These are phyloP conservation scores for Salicornia ramosissima DNA, from an alignment of 148 eudicot genomes.

Conservation along the genomic window DNA sequence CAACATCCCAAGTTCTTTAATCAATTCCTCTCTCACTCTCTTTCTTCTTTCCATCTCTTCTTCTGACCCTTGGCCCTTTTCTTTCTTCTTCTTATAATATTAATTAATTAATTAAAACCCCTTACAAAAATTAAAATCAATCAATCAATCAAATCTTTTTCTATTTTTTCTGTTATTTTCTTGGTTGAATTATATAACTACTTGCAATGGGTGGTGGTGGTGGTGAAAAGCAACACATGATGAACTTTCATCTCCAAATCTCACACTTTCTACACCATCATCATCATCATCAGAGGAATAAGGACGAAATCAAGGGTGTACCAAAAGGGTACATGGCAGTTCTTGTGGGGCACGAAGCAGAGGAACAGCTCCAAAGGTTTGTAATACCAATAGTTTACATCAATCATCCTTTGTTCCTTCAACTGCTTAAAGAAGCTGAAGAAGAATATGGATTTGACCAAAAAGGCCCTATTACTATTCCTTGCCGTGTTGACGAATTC, in stretches of 20 bases:
- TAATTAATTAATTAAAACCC: too few relatives aligned
- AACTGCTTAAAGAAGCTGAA: slow-evolving; percentile 74
- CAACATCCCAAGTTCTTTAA: slow-evolving; percentile 73
- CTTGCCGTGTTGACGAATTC: slow-evolving; percentile 84
- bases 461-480: slow-evolving; percentile 73
- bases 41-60: slow-evolving; percentile 64
- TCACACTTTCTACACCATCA: slow-evolving; percentile 37
- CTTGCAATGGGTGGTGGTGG: slow-evolving; percentile 45
- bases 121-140: too few relatives aligned
- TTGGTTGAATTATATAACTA: too few relatives aligned
- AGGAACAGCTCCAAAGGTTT: slow-evolving; percentile 63
- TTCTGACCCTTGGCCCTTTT: slow-evolving; percentile 90
- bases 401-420: slow-evolving; percentile 70
- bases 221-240: slow-evolving; percentile 35
- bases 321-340: slow-evolving; percentile 77
- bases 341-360: slow-evolving; percentile 64
- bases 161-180: too few relatives aligned
- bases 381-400: slow-evolving; percentile 65
- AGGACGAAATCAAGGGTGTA: slow-evolving; percentile 34
- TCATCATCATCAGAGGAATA: slow-evolving; percentile 22
- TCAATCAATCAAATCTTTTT: too few relatives aligned
- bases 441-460: slow-evolving; percentile 88
- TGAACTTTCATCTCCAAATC: slow-evolving; percentile 37
- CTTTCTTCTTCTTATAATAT: slow-evolving; percentile 36
- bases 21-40: slow-evolving; percentile 58